A percentile compares a stretch with the other conserved stretches of the same genome.
These are phyloP conservation scores for Martiniozyma abietophila DNA, from an alignment of 805 yeast species.

Conservation along the genomic window DNA sequence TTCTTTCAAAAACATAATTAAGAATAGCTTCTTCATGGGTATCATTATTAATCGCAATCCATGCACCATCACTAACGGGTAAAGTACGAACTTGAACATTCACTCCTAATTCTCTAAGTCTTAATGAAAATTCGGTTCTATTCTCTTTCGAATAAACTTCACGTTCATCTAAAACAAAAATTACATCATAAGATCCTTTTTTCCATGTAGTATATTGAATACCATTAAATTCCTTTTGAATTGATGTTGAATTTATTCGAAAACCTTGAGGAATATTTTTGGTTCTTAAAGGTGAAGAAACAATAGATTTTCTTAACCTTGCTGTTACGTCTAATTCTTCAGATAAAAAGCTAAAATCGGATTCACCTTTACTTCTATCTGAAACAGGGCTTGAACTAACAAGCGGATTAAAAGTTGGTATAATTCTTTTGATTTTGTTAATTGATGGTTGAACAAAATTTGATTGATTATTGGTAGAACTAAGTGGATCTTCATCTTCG, in stretches of 20 bases:
- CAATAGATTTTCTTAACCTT: slow-evolving; percentile 1
- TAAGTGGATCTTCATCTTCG: no score
- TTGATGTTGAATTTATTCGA: background rate
- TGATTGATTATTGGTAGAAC: background rate
- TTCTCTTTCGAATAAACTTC: slow-evolving; percentile 66
- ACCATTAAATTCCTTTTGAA: slow-evolving; percentile 6
- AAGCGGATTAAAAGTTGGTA: slow-evolving; percentile 3
- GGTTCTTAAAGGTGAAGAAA: slow-evolving; percentile 1
- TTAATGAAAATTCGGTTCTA: slow-evolving; percentile 57
- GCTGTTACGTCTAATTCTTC: slow-evolving; percentile 2
- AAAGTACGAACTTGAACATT: slow-evolving; percentile 46
- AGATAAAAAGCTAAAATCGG: no score
- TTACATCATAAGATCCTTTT: slow-evolving; percentile 46
- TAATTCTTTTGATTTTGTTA: background rate
- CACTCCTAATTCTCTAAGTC: slow-evolving; percentile 41
- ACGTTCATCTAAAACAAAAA: slow-evolving; percentile 67
- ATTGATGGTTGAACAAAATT: background rate
- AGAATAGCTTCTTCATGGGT: slow-evolving; percentile 59
- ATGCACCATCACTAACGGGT: slow-evolving; percentile 78
- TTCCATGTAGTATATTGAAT: slow-evolving; percentile 50
- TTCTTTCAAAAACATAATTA: slow-evolving; percentile 83
- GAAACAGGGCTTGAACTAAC: slow-evolving; percentile 5
- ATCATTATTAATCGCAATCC: slow-evolving; percentile 68
- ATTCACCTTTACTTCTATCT: no score
- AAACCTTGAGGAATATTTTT: background rate